A percentile compares a stretch with the other conserved stretches of the same genome.
phyloP scores from a whole-genome alignment of 225 moss, liverwort and hornwort species.

The Sphagnum tenellum region DNA sequence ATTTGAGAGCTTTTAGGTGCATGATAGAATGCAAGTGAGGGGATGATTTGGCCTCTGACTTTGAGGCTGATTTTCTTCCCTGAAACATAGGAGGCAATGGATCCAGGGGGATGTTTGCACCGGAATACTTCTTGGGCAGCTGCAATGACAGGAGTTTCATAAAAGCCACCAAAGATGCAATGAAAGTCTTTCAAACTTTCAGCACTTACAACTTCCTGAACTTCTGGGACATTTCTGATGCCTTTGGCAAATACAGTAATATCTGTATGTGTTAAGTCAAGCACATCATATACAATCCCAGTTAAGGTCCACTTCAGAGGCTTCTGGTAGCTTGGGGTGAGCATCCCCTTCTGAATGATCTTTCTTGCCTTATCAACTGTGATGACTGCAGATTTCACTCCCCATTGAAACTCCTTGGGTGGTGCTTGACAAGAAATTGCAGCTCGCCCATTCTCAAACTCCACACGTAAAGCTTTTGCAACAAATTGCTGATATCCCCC shows the following conservation, averaged over 20 bases:
- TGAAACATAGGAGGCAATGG: background rate
- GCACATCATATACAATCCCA: conserved; percentile 42
- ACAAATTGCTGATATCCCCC: conserved; percentile 16
- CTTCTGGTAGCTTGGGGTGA: conserved; percentile 2
- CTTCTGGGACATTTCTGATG: conserved; percentile 10
- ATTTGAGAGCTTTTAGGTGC: no score
- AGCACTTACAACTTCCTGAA: conserved; percentile 6
- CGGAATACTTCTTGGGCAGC: conserved; percentile 65
- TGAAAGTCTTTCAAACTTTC: conserved; percentile 26
- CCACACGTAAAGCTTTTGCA: conserved; percentile 19
- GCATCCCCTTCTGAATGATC: conserved; percentile 6
- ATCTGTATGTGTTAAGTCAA: conserved; percentile 27
- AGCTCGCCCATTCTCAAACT: conserved; percentile 24
- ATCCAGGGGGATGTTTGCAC: conserved; percentile 36
- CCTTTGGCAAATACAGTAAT: conserved; percentile 63
- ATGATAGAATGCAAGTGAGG: conserved; percentile 43
- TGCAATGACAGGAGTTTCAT: conserved; percentile 44
- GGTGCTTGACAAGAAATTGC: conserved; percentile 45
- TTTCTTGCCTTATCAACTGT: conserved; percentile 19
- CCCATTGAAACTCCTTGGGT: background rate
- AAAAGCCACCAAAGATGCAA: conserved; percentile 43
- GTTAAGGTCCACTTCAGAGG: conserved; percentile 23
- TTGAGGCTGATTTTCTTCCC: conserved; percentile 42
- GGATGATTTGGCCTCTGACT: conserved; percentile 27
- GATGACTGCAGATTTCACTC: conserved; percentile 17